phyloP scores from a whole-genome alignment of 257 asterid species.

The Fraxinus quadrangulata region DNA sequence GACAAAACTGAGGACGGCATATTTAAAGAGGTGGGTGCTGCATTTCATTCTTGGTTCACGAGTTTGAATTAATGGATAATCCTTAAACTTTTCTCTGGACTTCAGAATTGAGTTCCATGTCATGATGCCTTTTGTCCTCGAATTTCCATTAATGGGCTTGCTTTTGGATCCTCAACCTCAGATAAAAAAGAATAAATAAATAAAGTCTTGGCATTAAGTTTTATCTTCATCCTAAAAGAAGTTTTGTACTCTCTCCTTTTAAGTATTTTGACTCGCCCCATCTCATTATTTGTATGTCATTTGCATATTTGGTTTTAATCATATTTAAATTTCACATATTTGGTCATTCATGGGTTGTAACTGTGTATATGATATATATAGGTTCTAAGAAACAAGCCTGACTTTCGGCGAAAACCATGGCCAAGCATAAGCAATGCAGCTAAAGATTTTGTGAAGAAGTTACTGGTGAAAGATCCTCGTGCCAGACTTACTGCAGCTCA shows the following conservation, averaged over 20 bases:
- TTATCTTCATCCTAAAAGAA: neutral
- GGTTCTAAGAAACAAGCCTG: conserved; percentile 96
- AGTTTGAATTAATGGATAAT: neutral
- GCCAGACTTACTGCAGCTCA: conserved; percentile 99
- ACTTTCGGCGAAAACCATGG: conserved; percentile 98
- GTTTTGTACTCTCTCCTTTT: neutral
- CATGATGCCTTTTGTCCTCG: neutral
- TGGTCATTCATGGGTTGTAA: conserved; percentile 28
- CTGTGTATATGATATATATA: conserved; percentile 24
- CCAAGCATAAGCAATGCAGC: conserved; percentile 84
- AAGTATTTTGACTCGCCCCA: conserved; percentile 7
- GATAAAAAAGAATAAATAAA: neutral
- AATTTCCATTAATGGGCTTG: conserved; percentile 2
- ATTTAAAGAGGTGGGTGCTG: conserved; percentile 79
- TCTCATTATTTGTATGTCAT: conserved; percentile 4
- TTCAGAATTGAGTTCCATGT: neutral
- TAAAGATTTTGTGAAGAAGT: conserved; percentile 92
- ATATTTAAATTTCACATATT: conserved; percentile 18
- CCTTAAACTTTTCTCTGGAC: neutral
- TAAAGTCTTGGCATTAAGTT: conserved; percentile 3
- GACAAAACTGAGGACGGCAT: conserved; percentile 98
- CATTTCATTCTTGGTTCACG: neutral
- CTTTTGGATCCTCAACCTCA: neutral
- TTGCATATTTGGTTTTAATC: neutral
- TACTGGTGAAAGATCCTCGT: conserved; percentile 87